Percentiles rank a stretch among this genome's conserved stretches.
phyloP scores from a whole-genome alignment of 331 rosid genomes.

The Arachis monticola region DNA sequence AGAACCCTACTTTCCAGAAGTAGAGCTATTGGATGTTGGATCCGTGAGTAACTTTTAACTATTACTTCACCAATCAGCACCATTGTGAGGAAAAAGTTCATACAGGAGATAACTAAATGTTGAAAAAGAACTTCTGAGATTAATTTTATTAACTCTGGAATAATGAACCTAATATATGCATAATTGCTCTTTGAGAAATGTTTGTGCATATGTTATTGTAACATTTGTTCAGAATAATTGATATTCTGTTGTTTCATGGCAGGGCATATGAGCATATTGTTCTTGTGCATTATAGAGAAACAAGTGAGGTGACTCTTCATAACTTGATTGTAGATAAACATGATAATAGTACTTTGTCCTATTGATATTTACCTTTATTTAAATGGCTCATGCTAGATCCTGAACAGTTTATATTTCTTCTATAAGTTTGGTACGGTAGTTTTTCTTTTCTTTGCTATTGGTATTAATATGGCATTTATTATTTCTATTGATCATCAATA shows the following conservation, averaged over 20 bases:
- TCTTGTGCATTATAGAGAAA: constrained; percentile 49
- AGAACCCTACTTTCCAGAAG: constrained; percentile 76
- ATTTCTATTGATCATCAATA: not conserved
- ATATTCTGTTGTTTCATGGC: constrained; percentile 45
- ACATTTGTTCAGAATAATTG: not conserved
- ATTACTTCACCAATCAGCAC: constrained; percentile 14
- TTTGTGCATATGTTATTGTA: constrained; percentile 22
- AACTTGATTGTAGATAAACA: constrained; percentile 30
- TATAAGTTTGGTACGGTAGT: not conserved
- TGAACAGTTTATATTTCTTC: too few species aligned
- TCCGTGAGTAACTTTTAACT: constrained; percentile 63
- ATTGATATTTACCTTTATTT: not conserved
- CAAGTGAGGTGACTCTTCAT: constrained; percentile 67
- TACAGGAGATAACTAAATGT: constrained; percentile 24
- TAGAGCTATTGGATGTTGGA: constrained; percentile 96
- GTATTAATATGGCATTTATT: not conserved
- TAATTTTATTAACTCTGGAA: not conserved
- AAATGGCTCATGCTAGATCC: too few species aligned
- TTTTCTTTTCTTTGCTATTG: constrained; percentile 17
- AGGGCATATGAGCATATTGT: too few species aligned
- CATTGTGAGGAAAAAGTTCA: constrained; percentile 9
- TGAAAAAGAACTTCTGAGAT: constrained; percentile 14
- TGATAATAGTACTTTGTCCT: constrained; percentile 14
- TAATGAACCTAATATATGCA: too few species aligned
- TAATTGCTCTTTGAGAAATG: not conserved